Conservation (phyloP, 2,329 filamentous ascomycete species). For the Parasarocladium wereldwijsianum region DNA sequence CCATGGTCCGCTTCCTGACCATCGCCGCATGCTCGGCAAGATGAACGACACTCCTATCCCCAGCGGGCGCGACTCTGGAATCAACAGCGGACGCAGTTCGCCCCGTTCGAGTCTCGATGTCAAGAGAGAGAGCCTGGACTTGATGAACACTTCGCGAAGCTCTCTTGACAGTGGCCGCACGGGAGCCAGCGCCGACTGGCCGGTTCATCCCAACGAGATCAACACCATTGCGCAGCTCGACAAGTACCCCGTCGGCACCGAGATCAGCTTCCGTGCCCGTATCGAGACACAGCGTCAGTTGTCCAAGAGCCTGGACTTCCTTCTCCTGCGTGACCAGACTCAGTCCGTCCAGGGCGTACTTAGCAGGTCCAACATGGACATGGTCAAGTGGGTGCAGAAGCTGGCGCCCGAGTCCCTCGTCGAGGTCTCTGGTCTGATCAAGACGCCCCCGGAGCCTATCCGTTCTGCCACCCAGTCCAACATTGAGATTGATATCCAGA, state of each 20-base stretch:
- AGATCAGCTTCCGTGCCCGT: constrained; percentile 26
- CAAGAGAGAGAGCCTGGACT: constrained; percentile 12
- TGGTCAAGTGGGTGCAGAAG: constrained; percentile 80
- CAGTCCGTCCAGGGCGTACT: constrained; percentile 76
- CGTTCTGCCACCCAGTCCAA: constrained; percentile 62
- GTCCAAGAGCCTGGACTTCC: constrained; percentile 69
- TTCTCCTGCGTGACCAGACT: constrained; percentile 74
- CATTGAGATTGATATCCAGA: constrained; percentile 56
- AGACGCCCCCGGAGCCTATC: constrained; percentile 59
- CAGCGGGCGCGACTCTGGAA: constrained; percentile 8
- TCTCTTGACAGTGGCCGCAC: constrained; percentile 19
- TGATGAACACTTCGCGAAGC: constrained; percentile 6
- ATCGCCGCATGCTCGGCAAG: constrained; percentile 10
- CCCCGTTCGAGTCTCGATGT: constrained; percentile 16
- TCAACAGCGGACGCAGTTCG: constrained; percentile 3
- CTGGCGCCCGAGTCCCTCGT: constrained; percentile 67
- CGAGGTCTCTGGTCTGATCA: constrained; percentile 58
- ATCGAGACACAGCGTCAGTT: constrained; percentile 57
- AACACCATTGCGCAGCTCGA: constrained; percentile 23
- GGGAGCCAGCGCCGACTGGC: constrained; percentile 21
- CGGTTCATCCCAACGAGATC: constrained; percentile 23
- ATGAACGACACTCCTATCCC: constrained; percentile 20
- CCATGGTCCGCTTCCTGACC: constrained; percentile 3
- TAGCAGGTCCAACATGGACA: constrained; percentile 39
- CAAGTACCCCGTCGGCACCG: constrained; percentile 19